Conservation (phyloP, 495 filamentous ascomycete species). For the Penicillium crystallinum region DNA sequence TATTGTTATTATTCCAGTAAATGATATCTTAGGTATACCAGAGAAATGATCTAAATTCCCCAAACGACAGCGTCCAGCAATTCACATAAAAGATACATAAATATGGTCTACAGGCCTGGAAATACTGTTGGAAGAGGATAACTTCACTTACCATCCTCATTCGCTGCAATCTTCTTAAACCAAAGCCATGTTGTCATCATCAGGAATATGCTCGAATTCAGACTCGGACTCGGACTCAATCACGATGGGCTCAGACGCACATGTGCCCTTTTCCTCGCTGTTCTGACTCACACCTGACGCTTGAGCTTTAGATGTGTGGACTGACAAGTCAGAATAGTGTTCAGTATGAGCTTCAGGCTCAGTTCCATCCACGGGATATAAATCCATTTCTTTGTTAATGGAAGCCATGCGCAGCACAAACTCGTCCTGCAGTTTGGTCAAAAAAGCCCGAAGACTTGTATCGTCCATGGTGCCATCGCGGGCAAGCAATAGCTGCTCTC, state of each 20-base stretch:
- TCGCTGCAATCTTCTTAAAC: not conserved
- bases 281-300: not conserved
- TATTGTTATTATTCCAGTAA: not conserved
- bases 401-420: conserved; percentile 69
- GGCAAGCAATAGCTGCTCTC: conserved; percentile 70
- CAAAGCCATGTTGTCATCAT: conserved; percentile 11
- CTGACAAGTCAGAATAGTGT: not conserved
- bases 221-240: conserved; percentile 8
- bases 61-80: not conserved
- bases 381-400: conserved; percentile 39
- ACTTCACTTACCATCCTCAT: not conserved
- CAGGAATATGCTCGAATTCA: not conserved
- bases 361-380: conserved; percentile 7
- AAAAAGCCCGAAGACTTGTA: conserved; percentile 54
- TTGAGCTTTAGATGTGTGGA: not conserved
- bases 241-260: not conserved
- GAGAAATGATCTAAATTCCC: not conserved
- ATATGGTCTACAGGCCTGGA: not conserved
- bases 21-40: not conserved
- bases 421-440: conserved; percentile 68
- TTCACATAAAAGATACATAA: not conserved
- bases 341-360: not conserved
- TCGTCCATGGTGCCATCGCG: conserved; percentile 63
- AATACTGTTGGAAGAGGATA: not conserved
- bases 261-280: not conserved